Evolutionary conservation across 169 alveolate species (phyloP), one percentile per base, ranked within the genome.

Genomic region (Plasmodium sp.): DNA sequence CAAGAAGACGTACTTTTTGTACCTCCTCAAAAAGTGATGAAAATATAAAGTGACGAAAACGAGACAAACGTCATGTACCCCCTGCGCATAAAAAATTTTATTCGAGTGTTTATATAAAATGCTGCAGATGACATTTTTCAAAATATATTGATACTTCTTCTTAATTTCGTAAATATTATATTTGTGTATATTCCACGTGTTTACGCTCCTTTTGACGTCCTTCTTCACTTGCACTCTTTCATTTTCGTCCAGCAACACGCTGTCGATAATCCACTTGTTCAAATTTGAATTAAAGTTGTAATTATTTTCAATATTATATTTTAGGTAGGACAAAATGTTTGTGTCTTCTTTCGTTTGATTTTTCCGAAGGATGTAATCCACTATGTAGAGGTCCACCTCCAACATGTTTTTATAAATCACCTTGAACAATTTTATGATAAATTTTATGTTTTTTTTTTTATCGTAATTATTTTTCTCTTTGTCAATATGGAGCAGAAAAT

Each of bases 61-160:
- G 10, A 90, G 83, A n/a, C 94, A 90, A 39, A 90, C 94, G 83
- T 90, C 94, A 67, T 90, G 94, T 9, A 90, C 94, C 3, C 94
- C 94, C 71, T 90, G 94, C 3, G 94, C 94, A 51, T 90, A 90
- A 81, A 43, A 90, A 22, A 90, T 90, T 81, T 90, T 90, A 18
- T 90, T 79, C 6, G 94, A 90, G 34, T 90, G 94, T 33, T 90
- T 90, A 90, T 90, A 90, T 58, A 90, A 71, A 45, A 90, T 90
- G 51, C 94, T 90, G 67, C 94, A 90, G 3, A 90, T 90, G 51
- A 90, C 54, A 90, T 90, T 90, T 90, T 90, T 90, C 58, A 90
- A 90, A 51, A 90, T 81, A 80, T 90, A 90, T 31, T 90, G 94
- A 81, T 90, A 90, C 36, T 39, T 90, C 71, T 90, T 90, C 67